Conservation (phyloP, 257 asterid species). For the Solanum chiquidenum region DNA sequence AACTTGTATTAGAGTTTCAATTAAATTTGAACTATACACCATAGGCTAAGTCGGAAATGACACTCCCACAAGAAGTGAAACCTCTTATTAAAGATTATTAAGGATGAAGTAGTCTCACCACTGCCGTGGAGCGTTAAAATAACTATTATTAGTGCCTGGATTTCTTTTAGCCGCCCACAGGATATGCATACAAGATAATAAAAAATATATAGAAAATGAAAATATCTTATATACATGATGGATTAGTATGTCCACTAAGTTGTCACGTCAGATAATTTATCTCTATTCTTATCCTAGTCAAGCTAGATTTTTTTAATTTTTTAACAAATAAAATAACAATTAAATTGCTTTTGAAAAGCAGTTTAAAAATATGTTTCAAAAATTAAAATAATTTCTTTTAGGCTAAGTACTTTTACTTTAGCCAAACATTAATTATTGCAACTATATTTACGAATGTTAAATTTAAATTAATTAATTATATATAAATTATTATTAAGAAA, state of each 20-base stretch:
- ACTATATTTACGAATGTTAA: fast-evolving
- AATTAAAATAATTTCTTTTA: too few relatives aligned
- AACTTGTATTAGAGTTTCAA: fast-evolving
- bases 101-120: fast-evolving
- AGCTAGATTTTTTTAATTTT: background rate
- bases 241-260: background rate
- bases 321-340: too few relatives aligned
- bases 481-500: too few relatives aligned
- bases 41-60: fast-evolving
- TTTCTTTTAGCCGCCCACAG: background rate
- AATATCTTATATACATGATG: background rate
- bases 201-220: background rate
- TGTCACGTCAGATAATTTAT: background rate
- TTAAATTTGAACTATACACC: fast-evolving
- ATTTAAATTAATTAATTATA: fast-evolving
- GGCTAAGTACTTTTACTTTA: background rate
- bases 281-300: background rate
- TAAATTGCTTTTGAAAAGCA: background rate
- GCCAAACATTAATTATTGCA: background rate
- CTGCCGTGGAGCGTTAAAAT: fast-evolving
- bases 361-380: too few relatives aligned
- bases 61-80: fast-evolving
- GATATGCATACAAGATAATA: background rate
- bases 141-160: background rate
- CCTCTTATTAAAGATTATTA: too few relatives aligned